A percentile compares a stretch with the other conserved stretches of the same genome.
Conservation (phyloP, 2,329 filamentous ascomycete genomes). For the Cladosporium colombiae region DNA sequence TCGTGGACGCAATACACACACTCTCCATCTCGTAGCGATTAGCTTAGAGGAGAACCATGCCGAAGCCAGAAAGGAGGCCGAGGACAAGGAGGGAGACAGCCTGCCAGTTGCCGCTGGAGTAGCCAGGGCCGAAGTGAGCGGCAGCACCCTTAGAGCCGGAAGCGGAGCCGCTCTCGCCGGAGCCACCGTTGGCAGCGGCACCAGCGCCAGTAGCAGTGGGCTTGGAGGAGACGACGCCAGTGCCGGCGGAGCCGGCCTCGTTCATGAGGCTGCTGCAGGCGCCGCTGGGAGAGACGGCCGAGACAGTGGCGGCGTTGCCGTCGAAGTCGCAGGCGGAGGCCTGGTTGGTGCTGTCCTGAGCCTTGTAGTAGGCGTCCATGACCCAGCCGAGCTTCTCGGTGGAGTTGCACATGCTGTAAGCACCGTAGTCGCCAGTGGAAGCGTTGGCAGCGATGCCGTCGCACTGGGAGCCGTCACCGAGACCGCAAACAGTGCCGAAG, state of each 20-base stretch:
- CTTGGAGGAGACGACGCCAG: conserved; percentile 54
- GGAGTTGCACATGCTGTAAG: conserved; percentile 74
- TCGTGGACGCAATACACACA: background rate
- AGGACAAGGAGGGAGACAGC: conserved; percentile 28
- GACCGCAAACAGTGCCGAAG: conserved; percentile 74
- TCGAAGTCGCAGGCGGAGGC: conserved; percentile 69
- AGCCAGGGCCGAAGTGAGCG: conserved; percentile 24
- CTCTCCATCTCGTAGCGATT: background rate
- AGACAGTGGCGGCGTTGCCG: conserved; percentile 62
- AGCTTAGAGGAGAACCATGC: conserved; percentile 37
- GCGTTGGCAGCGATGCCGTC: conserved; percentile 68
- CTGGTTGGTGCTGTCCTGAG: conserved; percentile 46
- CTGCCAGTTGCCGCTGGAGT: conserved; percentile 31
- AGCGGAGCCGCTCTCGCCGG: conserved; percentile 25
- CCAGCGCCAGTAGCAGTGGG: conserved; percentile 45
- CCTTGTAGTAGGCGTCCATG: conserved; percentile 71
- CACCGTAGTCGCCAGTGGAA: conserved; percentile 69
- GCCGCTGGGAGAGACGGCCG: conserved; percentile 47
- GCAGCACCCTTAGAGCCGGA: conserved; percentile 28
- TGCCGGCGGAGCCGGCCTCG: conserved; percentile 63
- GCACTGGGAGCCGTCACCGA: conserved; percentile 56
- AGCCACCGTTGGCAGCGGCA: conserved; percentile 30
- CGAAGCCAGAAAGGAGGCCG: conserved; percentile 33
- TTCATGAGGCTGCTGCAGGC: conserved; percentile 61
- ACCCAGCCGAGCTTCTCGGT: conserved; percentile 72